A percentile compares a stretch with the other conserved stretches of the same genome.
phyloP scores from a whole-genome alignment of 2,329 filamentous ascomycete genomes.

The Fonsecaea pedrosoi region DNA sequence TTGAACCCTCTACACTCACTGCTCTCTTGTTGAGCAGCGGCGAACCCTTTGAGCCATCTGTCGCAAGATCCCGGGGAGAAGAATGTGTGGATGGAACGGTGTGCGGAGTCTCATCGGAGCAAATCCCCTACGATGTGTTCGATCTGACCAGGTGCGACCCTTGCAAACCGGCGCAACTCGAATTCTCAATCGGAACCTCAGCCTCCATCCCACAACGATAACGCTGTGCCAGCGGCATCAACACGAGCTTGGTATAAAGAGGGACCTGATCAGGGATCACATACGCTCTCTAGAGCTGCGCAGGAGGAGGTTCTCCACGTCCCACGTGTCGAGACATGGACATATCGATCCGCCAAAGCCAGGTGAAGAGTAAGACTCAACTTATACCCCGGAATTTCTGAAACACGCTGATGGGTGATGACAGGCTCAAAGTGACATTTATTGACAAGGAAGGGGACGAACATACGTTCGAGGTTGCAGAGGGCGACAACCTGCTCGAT shows the following conservation, averaged over 20 bases:
- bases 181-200: constrained; percentile 18
- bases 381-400: not conserved
- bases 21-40: not conserved
- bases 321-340: constrained; percentile 69
- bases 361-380: constrained; percentile 78
- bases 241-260: constrained; percentile 32
- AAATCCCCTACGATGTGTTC: constrained; percentile 3
- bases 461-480: constrained; percentile 77
- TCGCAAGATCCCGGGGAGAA: not conserved
- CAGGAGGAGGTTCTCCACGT: constrained; percentile 69
- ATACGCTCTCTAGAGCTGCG: constrained; percentile 41
- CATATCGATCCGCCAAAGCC: constrained; percentile 84
- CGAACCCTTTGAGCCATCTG: not conserved
- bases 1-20: not conserved
- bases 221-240: constrained; percentile 34
- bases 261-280: constrained; percentile 34
- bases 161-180: constrained; percentile 12
- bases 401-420: constrained; percentile 5
- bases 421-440: constrained; percentile 85
- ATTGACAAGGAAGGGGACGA: constrained; percentile 85
- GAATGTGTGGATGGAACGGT: constrained; percentile 24
- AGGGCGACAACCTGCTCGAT: constrained; percentile 92
- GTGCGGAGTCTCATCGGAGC: constrained; percentile 15
- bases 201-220: constrained; percentile 9
- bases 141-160: constrained; percentile 7